Percentiles rank a stretch among this genome's conserved stretches.
Conservation (phyloP, 23 red algal genomes). For the Gracilariopsis chorda region DNA sequence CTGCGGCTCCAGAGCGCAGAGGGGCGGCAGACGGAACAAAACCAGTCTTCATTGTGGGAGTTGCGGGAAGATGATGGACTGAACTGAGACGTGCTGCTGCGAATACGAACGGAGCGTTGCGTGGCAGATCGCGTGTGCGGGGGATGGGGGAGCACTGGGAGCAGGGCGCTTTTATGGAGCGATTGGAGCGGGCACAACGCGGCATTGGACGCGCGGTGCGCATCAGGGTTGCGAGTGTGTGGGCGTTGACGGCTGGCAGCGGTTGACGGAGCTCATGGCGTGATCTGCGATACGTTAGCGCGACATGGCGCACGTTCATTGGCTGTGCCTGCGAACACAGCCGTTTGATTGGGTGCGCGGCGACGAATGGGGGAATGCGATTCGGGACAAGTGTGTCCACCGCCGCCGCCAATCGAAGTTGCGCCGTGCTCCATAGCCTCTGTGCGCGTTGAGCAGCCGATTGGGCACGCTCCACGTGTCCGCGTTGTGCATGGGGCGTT, state of each 20-base stretch:
- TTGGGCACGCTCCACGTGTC: too few species aligned
- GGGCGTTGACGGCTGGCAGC: neutral
- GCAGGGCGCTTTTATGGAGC: too few species aligned
- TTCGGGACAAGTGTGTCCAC: neutral
- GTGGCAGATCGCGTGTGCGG: too few species aligned
- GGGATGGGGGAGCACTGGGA: too few species aligned
- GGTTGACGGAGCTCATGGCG: neutral
- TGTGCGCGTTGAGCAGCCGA: too few species aligned
- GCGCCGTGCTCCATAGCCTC: too few species aligned
- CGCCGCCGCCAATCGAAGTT: neutral
- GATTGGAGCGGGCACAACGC: too few species aligned
- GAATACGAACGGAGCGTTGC: too few species aligned
- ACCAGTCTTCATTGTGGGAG: constrained; percentile 34
- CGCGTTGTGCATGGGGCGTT: too few species aligned
- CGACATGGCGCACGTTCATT: neutral
- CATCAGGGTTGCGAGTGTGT: too few species aligned
- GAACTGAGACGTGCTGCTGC: neutral
- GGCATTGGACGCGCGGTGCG: too few species aligned
- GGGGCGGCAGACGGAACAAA: constrained; percentile 41
- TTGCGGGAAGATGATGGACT: neutral
- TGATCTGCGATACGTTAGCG: neutral
- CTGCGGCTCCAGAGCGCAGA: constrained; percentile 15
- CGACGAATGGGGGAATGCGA: neutral
- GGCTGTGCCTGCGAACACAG: neutral
- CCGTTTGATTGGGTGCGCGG: neutral